Percentiles rank a stretch among this genome's conserved stretches.
Evolutionary conservation across 2,329 filamentous ascomycete species (phyloP).

Genomic region (Xylariaceae sp.): DNA sequence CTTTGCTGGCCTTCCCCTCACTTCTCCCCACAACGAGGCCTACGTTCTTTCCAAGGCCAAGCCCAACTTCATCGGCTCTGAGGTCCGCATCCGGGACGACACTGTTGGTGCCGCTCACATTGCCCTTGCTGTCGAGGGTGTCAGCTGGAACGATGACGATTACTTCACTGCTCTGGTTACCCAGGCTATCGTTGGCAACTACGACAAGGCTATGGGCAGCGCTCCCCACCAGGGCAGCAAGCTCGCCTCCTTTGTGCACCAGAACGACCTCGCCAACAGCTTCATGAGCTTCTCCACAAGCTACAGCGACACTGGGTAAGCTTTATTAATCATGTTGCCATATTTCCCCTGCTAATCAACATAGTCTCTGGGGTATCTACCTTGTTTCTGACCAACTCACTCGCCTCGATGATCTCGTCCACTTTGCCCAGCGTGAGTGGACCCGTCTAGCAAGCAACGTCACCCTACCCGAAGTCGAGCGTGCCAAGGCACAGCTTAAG

Average conservation of each 20-base stretch:
- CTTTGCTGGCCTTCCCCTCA: conserved; percentile 75
- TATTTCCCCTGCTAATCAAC: conserved; percentile 14
- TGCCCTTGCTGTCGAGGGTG: conserved; percentile 96
- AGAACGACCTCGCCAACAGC: conserved; percentile 95
- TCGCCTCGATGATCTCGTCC: conserved; percentile 87
- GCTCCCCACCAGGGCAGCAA: conserved; percentile 97
- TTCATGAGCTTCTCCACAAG: conserved; percentile 99
- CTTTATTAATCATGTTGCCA: conserved; percentile 11
- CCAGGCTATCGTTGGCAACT: conserved; percentile 98
- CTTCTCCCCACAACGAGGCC: conserved; percentile 69
- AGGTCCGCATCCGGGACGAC: conserved; percentile 93
- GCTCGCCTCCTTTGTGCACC: conserved; percentile 90
- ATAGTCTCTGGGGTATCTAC: conserved; percentile 99
- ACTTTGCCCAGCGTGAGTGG: conserved; percentile 99
- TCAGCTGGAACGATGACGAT: conserved; percentile 98
- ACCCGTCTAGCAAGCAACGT: conserved; percentile 89
- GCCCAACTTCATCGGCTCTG: conserved; percentile 94
- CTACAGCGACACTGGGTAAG: conserved; percentile 98
- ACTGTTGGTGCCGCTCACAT: conserved; percentile 96
- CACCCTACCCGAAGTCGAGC: conserved; percentile 86
- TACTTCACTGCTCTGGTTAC: conserved; percentile 98
- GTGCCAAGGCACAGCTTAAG: conserved; percentile 98
- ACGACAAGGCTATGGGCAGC: conserved; percentile 98
- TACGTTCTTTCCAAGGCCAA: conserved; percentile 76
- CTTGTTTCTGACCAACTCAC: conserved; percentile 87